phyloP scores from a whole-genome alignment of 1,284 basidiomycete genomes.

The Leucoagaricus sp. region DNA sequence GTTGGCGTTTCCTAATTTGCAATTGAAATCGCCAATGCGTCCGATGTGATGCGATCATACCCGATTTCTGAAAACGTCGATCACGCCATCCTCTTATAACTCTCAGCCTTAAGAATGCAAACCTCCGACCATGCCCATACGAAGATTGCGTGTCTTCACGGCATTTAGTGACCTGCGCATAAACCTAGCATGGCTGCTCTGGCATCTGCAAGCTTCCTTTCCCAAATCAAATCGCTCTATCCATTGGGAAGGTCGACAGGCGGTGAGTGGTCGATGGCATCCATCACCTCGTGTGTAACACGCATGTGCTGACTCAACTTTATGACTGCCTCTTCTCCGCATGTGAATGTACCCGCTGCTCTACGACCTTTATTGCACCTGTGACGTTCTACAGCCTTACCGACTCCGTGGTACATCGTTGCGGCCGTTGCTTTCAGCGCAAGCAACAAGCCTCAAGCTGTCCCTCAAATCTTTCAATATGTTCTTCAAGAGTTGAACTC shows the following conservation, averaged over 20 bases:
- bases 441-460: constrained; percentile 54
- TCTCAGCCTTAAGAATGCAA: background rate
- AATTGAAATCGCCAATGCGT: too few species aligned
- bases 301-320: background rate
- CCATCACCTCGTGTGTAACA: background rate
- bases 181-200: background rate
- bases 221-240: constrained; percentile 33
- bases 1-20: too few species aligned
- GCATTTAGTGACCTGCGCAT: background rate
- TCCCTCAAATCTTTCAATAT: constrained; percentile 52
- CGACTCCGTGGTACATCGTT: constrained; percentile 60
- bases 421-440: constrained; percentile 56
- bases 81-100: background rate
- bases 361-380: background rate
- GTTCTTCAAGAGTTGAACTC: constrained; percentile 44
- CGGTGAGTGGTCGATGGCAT: constrained; percentile 3
- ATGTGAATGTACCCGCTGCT: too few species aligned
- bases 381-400: constrained; percentile 16
- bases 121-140: background rate
- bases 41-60: too few species aligned
- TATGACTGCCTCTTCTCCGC: background rate
- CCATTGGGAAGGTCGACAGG: constrained; percentile 21
- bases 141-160: too few species aligned
- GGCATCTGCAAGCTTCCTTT: constrained; percentile 18
- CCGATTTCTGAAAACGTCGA: too few species aligned